These are phyloP conservation scores for Pyrenophora teres DNA, from an alignment of 2,329 filamentous ascomycete species.

Conservation along the genomic window DNA sequence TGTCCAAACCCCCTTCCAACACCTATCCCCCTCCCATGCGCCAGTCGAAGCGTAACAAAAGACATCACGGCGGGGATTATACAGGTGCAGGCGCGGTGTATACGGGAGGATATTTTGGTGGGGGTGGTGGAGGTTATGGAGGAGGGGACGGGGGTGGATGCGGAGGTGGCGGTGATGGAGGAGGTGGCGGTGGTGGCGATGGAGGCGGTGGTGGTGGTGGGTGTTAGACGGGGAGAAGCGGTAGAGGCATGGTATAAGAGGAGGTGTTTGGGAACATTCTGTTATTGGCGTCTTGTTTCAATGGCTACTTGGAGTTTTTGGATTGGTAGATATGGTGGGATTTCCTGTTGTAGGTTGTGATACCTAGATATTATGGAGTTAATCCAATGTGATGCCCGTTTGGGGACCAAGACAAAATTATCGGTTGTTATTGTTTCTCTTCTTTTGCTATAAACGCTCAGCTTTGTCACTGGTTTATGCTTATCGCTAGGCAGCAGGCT, in stretches of 20 bases:
- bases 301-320: neutral
- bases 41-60: neutral
- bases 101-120: neutral
- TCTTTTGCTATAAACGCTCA: no score
- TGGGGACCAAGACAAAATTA: no score
- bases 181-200: slow-evolving; percentile 2
- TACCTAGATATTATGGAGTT: no score
- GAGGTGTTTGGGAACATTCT: neutral
- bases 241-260: neutral
- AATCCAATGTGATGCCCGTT: no score
- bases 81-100: neutral
- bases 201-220: slow-evolving; percentile 8
- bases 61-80: neutral
- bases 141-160: slow-evolving; percentile 19
- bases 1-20: slow-evolving; percentile 16
- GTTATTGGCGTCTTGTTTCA: neutral
- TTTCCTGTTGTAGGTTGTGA: no score
- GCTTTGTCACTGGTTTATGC: no score
- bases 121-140: slow-evolving; percentile 1
- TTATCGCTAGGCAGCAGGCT: no score
- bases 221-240: neutral
- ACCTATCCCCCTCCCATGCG: slow-evolving; percentile 20
- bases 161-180: slow-evolving; percentile 9
- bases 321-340: no score
- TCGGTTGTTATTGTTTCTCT: no score